Evolutionary conservation across 2,329 filamentous ascomycete genomes (phyloP), one percentile per base, ranked within the genome.

Genomic region (Ceratocystiopsis minuta): DNA sequence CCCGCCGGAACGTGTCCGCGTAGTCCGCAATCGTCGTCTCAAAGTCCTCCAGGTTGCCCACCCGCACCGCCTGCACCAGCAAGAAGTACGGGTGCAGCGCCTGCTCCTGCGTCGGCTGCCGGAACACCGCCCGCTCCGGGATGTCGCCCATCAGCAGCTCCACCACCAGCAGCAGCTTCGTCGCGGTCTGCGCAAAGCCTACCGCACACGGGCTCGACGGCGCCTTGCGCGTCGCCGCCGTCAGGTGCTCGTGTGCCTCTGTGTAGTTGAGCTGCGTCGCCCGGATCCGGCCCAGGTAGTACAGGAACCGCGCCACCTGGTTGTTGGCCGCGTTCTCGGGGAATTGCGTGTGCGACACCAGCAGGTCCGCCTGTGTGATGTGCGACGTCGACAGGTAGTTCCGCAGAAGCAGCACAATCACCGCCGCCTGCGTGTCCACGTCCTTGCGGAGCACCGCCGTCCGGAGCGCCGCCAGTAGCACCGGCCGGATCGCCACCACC

Each of bases 61-160:
- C 83, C 46, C 90, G 85, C 41, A 98, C 90, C 28, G 90, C 87
- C 59, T 92, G 86, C 3, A 96, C 87, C 39, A 98, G 77, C 46
- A 87, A 68, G 60, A 98, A 82, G 66, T 98, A 98, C 2, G 90
- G 88, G 56, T 87, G 79, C 47, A 98, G 72, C 16, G 88, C 77
- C 50, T 79, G 74, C 65, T 96, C 90, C 54, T 96, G 75, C 44
- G 76, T 78, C 2, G 86, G 75, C 56, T 90, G 83, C 45, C 90
- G 82, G 75, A 98, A 98, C 43, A 88, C 80, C 15, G 86, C 81
- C 45, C 90, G 83, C 55, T 96, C 88, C 28, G 90, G 90, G 51
- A 98, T 98, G 56, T 98, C 90, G 49, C 90, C 90, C 90, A 98
- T 98, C 48, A 98, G 66, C 46, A 98, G 68, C 66, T 98, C 88